These are phyloP conservation scores for Piromyces sp. DNA, from an alignment of 192 early-diverging fungal genomes.

Conservation along the genomic window DNA sequence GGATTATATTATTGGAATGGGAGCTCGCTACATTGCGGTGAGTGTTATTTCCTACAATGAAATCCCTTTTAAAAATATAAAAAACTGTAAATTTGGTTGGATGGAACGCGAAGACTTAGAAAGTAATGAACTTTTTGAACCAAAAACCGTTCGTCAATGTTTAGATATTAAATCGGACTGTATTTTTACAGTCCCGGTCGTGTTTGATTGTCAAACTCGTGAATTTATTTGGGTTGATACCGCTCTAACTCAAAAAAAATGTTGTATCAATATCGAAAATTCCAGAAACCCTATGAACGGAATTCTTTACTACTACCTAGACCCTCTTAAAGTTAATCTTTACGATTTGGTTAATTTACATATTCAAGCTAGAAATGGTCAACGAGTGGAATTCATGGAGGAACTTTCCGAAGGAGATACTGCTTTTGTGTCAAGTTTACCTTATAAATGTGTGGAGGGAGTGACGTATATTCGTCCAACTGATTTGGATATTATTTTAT, in stretches of 20 bases:
- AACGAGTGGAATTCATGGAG: neutral
- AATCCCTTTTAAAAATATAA: neutral
- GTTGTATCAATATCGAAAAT: neutral
- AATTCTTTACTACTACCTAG: neutral
- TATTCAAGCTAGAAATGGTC: neutral
- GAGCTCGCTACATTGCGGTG: neutral
- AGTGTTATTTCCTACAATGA: neutral
- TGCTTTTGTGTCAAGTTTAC: neutral
- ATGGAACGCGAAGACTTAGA: neutral
- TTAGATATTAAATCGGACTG: neutral
- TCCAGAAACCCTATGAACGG: neutral
- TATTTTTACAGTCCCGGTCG: neutral
- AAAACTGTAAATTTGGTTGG: neutral
- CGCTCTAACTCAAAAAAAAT: neutral
- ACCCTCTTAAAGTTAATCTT: neutral
- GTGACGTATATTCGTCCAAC: neutral
- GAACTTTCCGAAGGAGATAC: neutral
- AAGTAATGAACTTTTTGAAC: neutral
- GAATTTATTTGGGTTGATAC: neutral
- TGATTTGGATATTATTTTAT: neutral
- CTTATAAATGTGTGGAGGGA: neutral
- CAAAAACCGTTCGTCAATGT: neutral
- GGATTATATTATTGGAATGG: neutral
- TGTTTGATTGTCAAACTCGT: neutral
- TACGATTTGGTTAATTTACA: neutral